A percentile compares a stretch with the other conserved stretches of the same genome.
These are phyloP conservation scores for Pneumocystis canis DNA, from an alignment of 1,139 yeast species.

Conservation along the genomic window DNA sequence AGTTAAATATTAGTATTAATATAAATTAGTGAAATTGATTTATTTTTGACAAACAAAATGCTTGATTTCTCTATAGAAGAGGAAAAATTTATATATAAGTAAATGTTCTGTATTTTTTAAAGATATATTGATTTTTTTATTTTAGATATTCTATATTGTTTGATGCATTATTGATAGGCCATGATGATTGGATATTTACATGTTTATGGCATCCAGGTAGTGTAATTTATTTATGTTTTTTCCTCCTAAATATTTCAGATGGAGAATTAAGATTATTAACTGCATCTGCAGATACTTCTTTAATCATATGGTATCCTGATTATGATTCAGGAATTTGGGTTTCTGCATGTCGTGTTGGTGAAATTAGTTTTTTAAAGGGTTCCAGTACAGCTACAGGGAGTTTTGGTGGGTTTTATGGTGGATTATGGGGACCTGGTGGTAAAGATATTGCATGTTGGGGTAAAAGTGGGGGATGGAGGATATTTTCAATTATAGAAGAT, in stretches of 20 bases:
- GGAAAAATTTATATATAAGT: neutral
- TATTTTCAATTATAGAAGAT: conserved; percentile 36
- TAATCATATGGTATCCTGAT: conserved; percentile 95
- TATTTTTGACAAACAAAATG: neutral
- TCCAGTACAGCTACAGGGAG: conserved; percentile 98
- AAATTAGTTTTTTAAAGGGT: conserved; percentile 72
- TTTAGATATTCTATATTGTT: conserved; percentile 47
- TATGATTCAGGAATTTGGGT: conserved; percentile 80
- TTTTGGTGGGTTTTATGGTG: conserved; percentile 92
- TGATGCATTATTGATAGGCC: conserved; percentile 92
- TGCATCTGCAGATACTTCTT: conserved; percentile 83
- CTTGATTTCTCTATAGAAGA: neutral
- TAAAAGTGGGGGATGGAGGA: conserved; percentile 82
- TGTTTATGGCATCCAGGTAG: conserved; percentile 42
- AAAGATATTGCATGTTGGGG: conserved; percentile 61
- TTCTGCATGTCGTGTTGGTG: conserved; percentile 70
- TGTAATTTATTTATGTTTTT: neutral
- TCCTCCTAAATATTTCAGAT: conserved; percentile 24
- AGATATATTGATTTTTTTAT: neutral
- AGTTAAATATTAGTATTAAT: conserved; percentile 7
- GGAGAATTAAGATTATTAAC: conserved; percentile 49
- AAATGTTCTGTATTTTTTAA: conserved; percentile 2
- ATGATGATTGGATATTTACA: conserved; percentile 93
- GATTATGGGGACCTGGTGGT: conserved; percentile 45
- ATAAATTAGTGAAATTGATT: neutral